Base-by-base conservation (phyloP, 129 eudicot genomes). In the Pseudognaphalium luteoalbum region DNA sequence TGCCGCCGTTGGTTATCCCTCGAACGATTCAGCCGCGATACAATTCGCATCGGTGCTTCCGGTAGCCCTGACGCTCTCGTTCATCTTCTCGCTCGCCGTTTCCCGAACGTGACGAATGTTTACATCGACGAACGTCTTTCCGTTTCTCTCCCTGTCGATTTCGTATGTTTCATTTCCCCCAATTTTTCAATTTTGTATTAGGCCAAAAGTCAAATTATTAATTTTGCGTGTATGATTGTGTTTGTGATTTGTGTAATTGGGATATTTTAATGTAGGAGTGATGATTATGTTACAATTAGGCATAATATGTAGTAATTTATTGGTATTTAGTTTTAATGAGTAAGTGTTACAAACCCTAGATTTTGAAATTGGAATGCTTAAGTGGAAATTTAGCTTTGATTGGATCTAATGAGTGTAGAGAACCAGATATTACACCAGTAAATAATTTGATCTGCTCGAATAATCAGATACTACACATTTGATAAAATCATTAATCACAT, bases 31-130 rank as follows among this genome's bases (percentile, higher is more conserved):
- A 88, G 97, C 87, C 98, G 98, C 19, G 91, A 85, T 51, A 86
- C 98, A 11, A 77, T 92, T 57, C 96, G 92, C 8, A 82, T 92
- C 85, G 96, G 94, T 14, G 98, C 98, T 7, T 90, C 98, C 3
- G 91, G 88, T 5, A 72, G 80, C 57, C 96, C 98, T 5, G 97
- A 90, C 63, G 80, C 81, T 11, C 86, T 88, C 52, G 86, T 90
- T 15, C n/a, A 75, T 21, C 82, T 76, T 22, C 87, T 93, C 66
- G 83, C 97, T 56, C 71, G 82, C 15, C 87, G 90, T 11, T 93
- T 93, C 50, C 80, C 81, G 17, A 90, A 93, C 72, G 82, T 88
- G 35, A 82, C 69, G 56, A 83, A 72, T 41, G 85, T 93, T 22
- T 88, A 73, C 56, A 76, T 93, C 68, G 98, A 93, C 19, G 98